phyloP scores from a whole-genome alignment of 1,284 basidiomycete genomes.

The Chiua sp. region DNA sequence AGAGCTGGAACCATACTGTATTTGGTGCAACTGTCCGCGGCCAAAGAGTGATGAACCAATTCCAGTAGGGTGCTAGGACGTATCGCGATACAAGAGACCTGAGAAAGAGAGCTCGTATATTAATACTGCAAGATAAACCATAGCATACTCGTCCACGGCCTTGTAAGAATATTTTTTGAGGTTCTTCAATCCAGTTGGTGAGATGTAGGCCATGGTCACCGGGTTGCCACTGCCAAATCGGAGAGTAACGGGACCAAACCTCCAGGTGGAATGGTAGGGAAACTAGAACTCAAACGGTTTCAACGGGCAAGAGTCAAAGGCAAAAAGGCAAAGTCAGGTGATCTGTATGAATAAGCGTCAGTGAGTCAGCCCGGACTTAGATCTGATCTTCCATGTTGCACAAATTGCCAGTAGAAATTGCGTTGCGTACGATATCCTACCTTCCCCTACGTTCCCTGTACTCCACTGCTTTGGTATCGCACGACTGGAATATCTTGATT shows the following conservation, averaged over 20 bases:
- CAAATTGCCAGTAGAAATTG: conserved; percentile 54
- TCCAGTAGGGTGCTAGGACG: conserved; percentile 94
- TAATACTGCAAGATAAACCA: conserved; percentile 13
- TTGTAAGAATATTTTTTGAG: conserved; percentile 73
- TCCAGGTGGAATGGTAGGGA: too few species aligned
- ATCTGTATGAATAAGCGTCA: background rate
- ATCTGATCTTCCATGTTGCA: conserved; percentile 38
- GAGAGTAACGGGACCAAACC: background rate
- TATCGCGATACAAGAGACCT: conserved; percentile 82
- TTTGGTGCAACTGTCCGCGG: conserved; percentile 92
- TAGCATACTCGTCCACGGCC: conserved; percentile 68
- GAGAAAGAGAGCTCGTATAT: background rate
- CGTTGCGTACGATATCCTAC: conserved; percentile 49
- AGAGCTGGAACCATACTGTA: conserved; percentile 59
- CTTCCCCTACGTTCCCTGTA: conserved; percentile 51
- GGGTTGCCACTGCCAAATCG: background rate
- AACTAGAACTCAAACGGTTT: too few species aligned
- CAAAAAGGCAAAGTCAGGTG: background rate
- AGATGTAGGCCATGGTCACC: conserved; percentile 54
- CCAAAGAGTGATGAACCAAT: conserved; percentile 91
- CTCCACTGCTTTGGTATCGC: conserved; percentile 43
- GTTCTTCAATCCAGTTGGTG: conserved; percentile 61
- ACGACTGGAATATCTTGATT: conserved; percentile 50
- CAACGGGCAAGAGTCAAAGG: too few species aligned
- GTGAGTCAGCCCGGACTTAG: too few species aligned